A percentile compares a stretch with the other conserved stretches of the same genome.
Conservation (phyloP, 331 rosid species). For the Pyrus hybrid region DNA sequence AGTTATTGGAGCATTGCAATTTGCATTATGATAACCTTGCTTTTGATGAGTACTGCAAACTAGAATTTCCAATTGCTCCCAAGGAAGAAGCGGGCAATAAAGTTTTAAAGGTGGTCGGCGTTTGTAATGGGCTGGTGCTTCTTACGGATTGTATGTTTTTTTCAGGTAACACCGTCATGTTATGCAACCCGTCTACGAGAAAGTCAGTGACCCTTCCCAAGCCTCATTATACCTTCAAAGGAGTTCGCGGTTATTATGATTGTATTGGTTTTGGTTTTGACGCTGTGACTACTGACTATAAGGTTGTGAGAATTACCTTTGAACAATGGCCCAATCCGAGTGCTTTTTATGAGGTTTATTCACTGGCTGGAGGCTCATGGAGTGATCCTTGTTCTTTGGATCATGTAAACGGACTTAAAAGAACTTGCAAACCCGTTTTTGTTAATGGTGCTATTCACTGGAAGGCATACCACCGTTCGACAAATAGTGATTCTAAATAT, state of each 20-base stretch:
- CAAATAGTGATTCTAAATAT: too few species aligned
- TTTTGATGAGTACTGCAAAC: background rate
- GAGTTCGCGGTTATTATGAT: background rate
- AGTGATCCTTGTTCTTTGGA: background rate
- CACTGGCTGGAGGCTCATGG: conserved; percentile 21
- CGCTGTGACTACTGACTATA: conserved; percentile 2
- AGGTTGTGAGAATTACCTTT: conserved; percentile 12
- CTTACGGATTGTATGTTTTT: background rate
- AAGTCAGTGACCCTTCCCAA: conserved; percentile 15
- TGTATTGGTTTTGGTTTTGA: conserved; percentile 21
- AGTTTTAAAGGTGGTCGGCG: background rate
- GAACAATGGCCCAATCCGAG: background rate
- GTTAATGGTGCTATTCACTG: background rate
- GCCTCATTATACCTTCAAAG: background rate
- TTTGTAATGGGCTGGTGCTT: conserved; percentile 19
- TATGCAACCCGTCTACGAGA: conserved; percentile 23
- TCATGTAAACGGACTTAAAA: background rate
- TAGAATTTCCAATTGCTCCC: background rate
- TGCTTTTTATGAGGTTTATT: conserved; percentile 16
- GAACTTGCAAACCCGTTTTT: too few species aligned
- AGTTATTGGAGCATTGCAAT: background rate
- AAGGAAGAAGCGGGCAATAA: background rate
- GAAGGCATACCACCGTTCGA: too few species aligned
- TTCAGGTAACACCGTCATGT: background rate
- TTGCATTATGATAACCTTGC: background rate